Percentiles rank a stretch among this genome's conserved stretches.
Evolutionary conservation across 768 basidiomycete genomes (phyloP).

Genomic region (Boletales sp.): DNA sequence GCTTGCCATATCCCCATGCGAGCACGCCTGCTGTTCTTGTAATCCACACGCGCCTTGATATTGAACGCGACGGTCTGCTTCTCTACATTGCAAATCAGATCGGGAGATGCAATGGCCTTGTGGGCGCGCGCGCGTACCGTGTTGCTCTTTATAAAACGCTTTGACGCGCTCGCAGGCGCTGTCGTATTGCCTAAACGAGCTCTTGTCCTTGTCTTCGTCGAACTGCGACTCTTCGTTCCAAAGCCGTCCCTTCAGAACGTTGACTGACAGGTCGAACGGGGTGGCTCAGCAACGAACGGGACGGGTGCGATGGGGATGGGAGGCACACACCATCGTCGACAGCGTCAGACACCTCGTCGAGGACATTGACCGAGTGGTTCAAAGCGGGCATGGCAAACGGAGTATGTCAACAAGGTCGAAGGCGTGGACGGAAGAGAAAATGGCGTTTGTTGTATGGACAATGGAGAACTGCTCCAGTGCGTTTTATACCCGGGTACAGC

Average conservation of each 20-base stretch:
- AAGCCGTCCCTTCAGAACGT: constrained; percentile 58
- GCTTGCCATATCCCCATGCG: constrained; percentile 87
- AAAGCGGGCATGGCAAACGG: constrained; percentile 23
- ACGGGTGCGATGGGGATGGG: background rate
- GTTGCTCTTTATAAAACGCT: constrained; percentile 74
- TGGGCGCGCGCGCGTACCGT: constrained; percentile 44
- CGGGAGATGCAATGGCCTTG: background rate
- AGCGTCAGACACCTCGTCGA: constrained; percentile 47
- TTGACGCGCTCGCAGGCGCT: constrained; percentile 76
- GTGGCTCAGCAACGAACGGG: background rate
- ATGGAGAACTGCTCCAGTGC: background rate
- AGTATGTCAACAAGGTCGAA: background rate
- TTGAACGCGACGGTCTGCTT: constrained; percentile 90
- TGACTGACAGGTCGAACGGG: constrained; percentile 43
- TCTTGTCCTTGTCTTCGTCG: constrained; percentile 59
- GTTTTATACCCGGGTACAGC: constrained; percentile 19
- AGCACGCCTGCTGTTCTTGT: constrained; percentile 61
- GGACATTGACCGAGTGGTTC: constrained; percentile 25
- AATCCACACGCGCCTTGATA: constrained; percentile 69
- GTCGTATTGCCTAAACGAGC: constrained; percentile 68
- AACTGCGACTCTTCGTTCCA: constrained; percentile 60
- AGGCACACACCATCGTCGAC: constrained; percentile 41
- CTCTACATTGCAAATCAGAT: constrained; percentile 38
- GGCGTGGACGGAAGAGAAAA: background rate
- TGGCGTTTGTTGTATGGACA: background rate